phyloP scores from a whole-genome alignment of 768 basidiomycete genomes.

The Rhizopogon vinicolor region DNA sequence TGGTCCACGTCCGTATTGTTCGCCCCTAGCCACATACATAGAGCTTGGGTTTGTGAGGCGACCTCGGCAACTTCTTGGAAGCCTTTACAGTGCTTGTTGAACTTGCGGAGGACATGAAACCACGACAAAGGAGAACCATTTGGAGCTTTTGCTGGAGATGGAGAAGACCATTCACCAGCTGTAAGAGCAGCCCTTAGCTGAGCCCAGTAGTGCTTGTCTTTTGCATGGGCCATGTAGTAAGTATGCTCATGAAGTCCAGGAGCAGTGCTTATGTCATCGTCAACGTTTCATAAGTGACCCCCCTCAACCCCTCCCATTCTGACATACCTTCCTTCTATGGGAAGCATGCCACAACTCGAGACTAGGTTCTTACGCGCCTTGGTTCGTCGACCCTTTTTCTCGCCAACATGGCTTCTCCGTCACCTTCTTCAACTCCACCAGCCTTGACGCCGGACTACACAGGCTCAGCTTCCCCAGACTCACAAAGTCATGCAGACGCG shows the following conservation, averaged over 20 bases:
- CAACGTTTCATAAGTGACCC: background rate
- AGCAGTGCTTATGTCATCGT: no score
- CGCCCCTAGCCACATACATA: slow-evolving; percentile 52
- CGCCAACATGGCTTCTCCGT: slow-evolving; percentile 21
- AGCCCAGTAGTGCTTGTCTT: slow-evolving; percentile 75
- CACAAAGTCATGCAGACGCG: slow-evolving; percentile 22
- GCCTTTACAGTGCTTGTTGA: slow-evolving; percentile 76
- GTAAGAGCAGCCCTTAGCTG: slow-evolving; percentile 70
- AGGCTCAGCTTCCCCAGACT: slow-evolving; percentile 34
- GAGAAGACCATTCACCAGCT: slow-evolving; percentile 67
- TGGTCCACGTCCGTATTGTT: slow-evolving; percentile 52
- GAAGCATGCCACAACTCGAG: background rate
- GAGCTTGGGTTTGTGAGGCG: slow-evolving; percentile 60
- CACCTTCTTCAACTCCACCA: slow-evolving; percentile 44
- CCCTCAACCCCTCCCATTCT: background rate
- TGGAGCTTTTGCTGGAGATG: slow-evolving; percentile 54
- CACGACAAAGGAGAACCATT: slow-evolving; percentile 56
- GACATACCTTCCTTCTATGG: no score
- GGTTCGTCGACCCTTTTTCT: no score
- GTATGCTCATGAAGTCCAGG: background rate
- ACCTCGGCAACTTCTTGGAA: slow-evolving; percentile 58
- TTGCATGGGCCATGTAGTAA: slow-evolving; percentile 39
- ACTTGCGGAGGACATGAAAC: slow-evolving; percentile 80
- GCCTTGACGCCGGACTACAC: slow-evolving; percentile 62
- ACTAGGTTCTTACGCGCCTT: slow-evolving; percentile 4